Base-by-base conservation (phyloP, 2,329 filamentous ascomycete species). In the Pseudogymnoascus sp. region DNA sequence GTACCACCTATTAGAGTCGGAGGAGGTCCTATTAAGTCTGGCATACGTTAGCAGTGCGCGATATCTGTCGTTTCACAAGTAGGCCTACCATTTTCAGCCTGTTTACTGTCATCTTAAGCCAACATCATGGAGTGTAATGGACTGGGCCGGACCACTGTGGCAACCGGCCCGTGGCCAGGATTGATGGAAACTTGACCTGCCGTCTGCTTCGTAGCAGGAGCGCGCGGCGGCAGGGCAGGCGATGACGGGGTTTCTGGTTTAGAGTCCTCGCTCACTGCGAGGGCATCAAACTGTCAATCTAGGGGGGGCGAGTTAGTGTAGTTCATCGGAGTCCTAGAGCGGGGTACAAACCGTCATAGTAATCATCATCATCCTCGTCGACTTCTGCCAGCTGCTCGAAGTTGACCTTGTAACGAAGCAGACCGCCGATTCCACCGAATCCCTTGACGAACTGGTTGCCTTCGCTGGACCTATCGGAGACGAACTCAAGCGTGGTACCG, bases 391-490 rank as follows among this genome's bases (percentile, higher is more conserved):
- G 84, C 78, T 99, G 95, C 79, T 99, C 95, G 79, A 99, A 99
- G 82, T 99, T 99, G 82, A 99, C 91, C 82, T 97, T 97, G 86
- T 99, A 99, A 70, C 94, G 92, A 74, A 99, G 86, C 72, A 99
- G 88, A 67, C 93, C 93, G 68, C 94, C 94, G 70, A 99, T 96
- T 73, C 94, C 94, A 87, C 94, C 94, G 73, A 99, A 99, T 66
- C 94, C 94, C 81, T 97, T 97, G 72, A 99, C 94, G 78, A 99
- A 99, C 81, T 99, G 94, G 79, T 99, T 99, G 74, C 94, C 94
- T 79, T 99, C 94, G 64, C 90, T 96, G 64, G 93, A 97, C 67
- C 92, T 88, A 75, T 99, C 95, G 57, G 94, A 97, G 66, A 99
- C 94, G 70, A 99, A 99, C 76, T 99, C 94, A 43, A 99, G 85